Evolutionary conservation across 495 filamentous ascomycete species (phyloP).

Genomic region (Neurospora sublineolata): DNA sequence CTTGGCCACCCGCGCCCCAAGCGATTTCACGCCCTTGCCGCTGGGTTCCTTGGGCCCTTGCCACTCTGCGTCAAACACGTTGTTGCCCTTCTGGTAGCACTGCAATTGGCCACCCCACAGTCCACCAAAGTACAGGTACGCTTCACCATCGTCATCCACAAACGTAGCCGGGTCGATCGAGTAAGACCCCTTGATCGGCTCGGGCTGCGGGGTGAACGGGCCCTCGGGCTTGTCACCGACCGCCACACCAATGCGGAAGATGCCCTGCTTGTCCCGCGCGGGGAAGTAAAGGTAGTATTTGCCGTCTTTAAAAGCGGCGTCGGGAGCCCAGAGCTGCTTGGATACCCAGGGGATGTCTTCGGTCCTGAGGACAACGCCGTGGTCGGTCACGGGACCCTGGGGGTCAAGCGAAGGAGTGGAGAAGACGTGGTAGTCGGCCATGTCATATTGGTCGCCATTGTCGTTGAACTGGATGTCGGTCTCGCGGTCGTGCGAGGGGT

Average conservation of each 20-base stretch:
- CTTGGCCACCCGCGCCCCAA: constrained; percentile 50
- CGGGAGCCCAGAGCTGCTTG: constrained; percentile 55
- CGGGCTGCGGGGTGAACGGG: constrained; percentile 46
- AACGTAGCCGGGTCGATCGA: constrained; percentile 55
- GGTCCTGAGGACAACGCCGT: constrained; percentile 44
- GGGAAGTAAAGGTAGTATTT: constrained; percentile 58
- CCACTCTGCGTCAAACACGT: constrained; percentile 38
- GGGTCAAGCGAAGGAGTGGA: constrained; percentile 37
- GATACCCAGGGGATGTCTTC: constrained; percentile 51
- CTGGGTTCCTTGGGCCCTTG: constrained; percentile 43
- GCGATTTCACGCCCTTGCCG: constrained; percentile 35
- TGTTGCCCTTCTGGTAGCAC: constrained; percentile 35
- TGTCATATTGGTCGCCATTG: constrained; percentile 75
- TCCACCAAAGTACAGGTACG: constrained; percentile 55
- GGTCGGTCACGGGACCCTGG: constrained; percentile 41
- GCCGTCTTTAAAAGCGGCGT: constrained; percentile 46
- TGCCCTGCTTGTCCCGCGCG: constrained; percentile 42
- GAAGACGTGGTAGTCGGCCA: constrained; percentile 62
- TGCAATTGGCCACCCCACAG: constrained; percentile 64
- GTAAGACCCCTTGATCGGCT: constrained; percentile 47
- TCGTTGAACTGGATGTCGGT: constrained; percentile 56
- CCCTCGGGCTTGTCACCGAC: constrained; percentile 41
- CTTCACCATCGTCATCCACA: constrained; percentile 48
- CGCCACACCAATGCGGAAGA: constrained; percentile 58
- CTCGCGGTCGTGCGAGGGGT: constrained; percentile 54